Evolutionary conservation across 2,329 filamentous ascomycete genomes (phyloP).

Genomic region (Aaosphaeria arxii): DNA sequence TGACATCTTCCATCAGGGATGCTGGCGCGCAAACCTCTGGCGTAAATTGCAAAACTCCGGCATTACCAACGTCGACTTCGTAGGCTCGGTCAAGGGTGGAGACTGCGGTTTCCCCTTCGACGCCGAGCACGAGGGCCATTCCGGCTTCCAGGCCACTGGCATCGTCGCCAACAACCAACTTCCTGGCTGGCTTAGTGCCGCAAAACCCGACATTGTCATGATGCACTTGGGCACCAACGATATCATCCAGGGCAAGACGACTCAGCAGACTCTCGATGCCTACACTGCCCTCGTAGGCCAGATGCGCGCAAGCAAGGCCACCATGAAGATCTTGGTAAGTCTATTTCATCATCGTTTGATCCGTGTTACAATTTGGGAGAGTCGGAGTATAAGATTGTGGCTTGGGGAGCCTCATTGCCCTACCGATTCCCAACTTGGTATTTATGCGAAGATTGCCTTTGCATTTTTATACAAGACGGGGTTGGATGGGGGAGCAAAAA

Average conservation of each 20-base stretch:
- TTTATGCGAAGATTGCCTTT: no score
- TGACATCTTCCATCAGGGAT: conserved; percentile 17
- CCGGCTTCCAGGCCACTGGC: conserved; percentile 39
- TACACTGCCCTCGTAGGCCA: conserved; percentile 40
- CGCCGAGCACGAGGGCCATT: conserved; percentile 46
- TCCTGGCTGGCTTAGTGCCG: conserved; percentile 36
- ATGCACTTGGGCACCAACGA: conserved; percentile 49
- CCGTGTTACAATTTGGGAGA: neutral
- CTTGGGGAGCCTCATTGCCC: neutral
- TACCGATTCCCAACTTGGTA: no score
- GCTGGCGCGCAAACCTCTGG: conserved; percentile 36
- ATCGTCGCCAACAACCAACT: conserved; percentile 36
- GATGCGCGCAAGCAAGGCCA: conserved; percentile 42
- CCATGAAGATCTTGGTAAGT: conserved; percentile 39
- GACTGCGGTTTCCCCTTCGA: conserved; percentile 41
- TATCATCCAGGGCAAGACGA: conserved; percentile 33
- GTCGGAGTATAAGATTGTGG: neutral
- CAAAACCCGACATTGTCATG: conserved; percentile 44
- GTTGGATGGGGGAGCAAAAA: no score
- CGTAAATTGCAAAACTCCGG: conserved; percentile 20
- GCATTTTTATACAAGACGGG: no score
- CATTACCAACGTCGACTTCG: conserved; percentile 32
- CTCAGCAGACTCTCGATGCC: conserved; percentile 33
- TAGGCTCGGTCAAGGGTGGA: conserved; percentile 30
- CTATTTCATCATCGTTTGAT: neutral